phyloP scores from a whole-genome alignment of 2,329 filamentous ascomycete genomes.

The Pyrenochaeta sp. region DNA sequence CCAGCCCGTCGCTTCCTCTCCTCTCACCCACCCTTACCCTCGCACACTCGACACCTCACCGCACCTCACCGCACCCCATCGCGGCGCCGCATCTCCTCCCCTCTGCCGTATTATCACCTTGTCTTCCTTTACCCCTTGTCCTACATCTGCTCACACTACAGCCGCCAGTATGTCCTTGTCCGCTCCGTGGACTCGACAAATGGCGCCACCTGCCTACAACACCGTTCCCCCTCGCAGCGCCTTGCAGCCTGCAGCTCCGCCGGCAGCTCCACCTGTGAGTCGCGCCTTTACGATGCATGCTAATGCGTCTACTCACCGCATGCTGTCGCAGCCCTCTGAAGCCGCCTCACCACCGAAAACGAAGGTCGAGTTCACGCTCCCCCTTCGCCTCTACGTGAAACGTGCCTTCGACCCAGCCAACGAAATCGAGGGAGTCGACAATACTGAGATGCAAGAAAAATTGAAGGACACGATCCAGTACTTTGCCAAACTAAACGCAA shows the following conservation, averaged over 20 bases:
- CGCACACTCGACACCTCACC: constrained; percentile 26
- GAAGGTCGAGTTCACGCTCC: constrained; percentile 79
- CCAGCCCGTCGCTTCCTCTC: constrained; percentile 31
- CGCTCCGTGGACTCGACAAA: constrained; percentile 34
- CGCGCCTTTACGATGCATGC: too few species aligned
- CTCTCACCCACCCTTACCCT: too few species aligned
- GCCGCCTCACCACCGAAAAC: constrained; percentile 49
- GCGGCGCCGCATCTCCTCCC: too few species aligned
- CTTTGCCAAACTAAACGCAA: constrained; percentile 75
- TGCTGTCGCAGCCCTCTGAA: too few species aligned
- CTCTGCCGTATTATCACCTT: too few species aligned
- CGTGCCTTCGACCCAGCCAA: constrained; percentile 83
- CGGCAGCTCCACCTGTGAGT: too few species aligned
- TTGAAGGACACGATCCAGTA: constrained; percentile 85
- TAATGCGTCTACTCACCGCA: too few species aligned
- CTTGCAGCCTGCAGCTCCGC: constrained; percentile 28
- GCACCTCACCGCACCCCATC: constrained; percentile 6
- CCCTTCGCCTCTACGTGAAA: constrained; percentile 88
- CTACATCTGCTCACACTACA: too few species aligned
- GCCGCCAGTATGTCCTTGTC: constrained; percentile 47
- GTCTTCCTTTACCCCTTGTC: constrained; percentile 3
- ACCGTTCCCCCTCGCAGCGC: constrained; percentile 55
- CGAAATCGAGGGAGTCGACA: constrained; percentile 52
- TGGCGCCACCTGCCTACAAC: constrained; percentile 53
- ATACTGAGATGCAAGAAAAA: constrained; percentile 78